These are phyloP conservation scores for Kwoniella mangroviensis DNA, from an alignment of 768 basidiomycete genomes.

Conservation along the genomic window DNA sequence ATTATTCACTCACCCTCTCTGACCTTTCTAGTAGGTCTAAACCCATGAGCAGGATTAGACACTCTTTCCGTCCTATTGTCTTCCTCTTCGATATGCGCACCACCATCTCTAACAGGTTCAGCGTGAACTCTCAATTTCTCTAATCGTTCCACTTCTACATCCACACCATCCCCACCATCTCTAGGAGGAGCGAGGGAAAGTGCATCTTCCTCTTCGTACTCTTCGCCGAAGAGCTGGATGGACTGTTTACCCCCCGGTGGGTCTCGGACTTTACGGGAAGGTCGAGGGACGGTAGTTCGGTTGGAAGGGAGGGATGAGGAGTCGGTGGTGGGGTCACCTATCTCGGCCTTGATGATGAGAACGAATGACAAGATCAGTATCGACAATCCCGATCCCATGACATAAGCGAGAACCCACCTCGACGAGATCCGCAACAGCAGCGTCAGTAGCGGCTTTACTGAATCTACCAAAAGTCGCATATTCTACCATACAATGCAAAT, in stretches of 20 bases:
- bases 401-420: no score
- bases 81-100: constrained; percentile 44
- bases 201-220: constrained; percentile 56
- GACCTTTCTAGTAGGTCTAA: constrained; percentile 52
- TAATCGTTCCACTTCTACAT: constrained; percentile 47
- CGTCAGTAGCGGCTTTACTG: constrained; percentile 54
- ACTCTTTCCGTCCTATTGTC: constrained; percentile 16
- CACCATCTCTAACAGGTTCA: constrained; percentile 39
- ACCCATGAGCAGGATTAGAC: constrained; percentile 45
- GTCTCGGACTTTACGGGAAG: constrained; percentile 55
- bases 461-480: constrained; percentile 57
- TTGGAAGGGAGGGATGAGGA: constrained; percentile 31
- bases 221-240: constrained; percentile 46
- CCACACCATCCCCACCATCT: constrained; percentile 49
- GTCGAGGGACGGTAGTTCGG: constrained; percentile 45
- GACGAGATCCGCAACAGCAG: constrained; percentile 56
- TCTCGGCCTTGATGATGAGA: constrained; percentile 45
- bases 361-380: no score
- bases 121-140: constrained; percentile 50
- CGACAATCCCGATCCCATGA: no score
- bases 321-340: constrained; percentile 53
- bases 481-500: constrained; percentile 32
- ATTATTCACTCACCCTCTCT: constrained; percentile 49
- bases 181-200: constrained; percentile 54
- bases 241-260: constrained; percentile 53